These are phyloP conservation scores for Candida mattraensis DNA, from an alignment of 805 yeast genomes.

Conservation along the genomic window DNA sequence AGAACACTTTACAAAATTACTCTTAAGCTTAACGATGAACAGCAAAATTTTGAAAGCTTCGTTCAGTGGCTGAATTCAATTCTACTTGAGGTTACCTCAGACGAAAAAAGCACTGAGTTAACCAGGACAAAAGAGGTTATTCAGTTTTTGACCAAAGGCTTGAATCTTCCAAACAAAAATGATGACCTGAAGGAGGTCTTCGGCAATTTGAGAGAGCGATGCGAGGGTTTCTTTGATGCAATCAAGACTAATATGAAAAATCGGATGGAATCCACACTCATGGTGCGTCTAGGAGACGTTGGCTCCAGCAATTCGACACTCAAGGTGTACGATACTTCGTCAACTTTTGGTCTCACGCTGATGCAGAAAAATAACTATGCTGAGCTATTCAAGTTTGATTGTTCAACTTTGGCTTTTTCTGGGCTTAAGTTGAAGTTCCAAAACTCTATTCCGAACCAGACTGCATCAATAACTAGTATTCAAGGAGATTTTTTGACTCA, in stretches of 20 bases:
- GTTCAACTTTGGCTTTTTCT: constrained; percentile 2
- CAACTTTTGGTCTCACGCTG: constrained; percentile 10
- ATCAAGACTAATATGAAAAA: constrained; percentile 24
- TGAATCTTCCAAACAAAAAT: constrained; percentile 9
- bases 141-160: constrained; percentile 29
- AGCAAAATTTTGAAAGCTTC: constrained; percentile 44
- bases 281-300: constrained; percentile 15
- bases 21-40: constrained; percentile 47
- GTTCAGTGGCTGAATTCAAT: constrained; percentile 43
- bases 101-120: constrained; percentile 27
- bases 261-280: constrained; percentile 12
- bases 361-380: constrained; percentile 10
- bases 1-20: constrained; percentile 38
- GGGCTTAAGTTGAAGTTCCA: constrained; percentile 9
- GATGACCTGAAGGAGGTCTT: constrained; percentile 10
- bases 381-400: constrained; percentile 16
- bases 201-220: constrained; percentile 11
- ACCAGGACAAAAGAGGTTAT: constrained; percentile 31
- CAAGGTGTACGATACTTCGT: constrained; percentile 1
- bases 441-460: not conserved
- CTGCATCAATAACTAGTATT: constrained; percentile 5
- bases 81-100: constrained; percentile 40
- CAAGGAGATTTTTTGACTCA: constrained; percentile 11
- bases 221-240: constrained; percentile 17
- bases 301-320: constrained; percentile 14